Evolutionary conservation across 805 yeast species (phyloP).

Genomic region (Myxozyma geophila): DNA sequence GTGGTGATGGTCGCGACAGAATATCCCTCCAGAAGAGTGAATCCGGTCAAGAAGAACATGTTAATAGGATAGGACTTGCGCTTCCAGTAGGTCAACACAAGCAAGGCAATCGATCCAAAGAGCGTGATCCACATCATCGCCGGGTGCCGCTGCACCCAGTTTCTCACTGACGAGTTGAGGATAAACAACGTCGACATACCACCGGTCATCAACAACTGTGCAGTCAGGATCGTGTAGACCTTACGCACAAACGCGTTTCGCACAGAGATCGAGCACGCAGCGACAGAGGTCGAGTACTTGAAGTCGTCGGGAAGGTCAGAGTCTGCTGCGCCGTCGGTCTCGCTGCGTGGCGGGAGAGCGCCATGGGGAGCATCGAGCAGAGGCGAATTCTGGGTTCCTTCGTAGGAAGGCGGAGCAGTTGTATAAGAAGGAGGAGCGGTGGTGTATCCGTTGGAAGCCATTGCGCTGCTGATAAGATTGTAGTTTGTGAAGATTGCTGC

Average conservation of each 20-base stretch:
- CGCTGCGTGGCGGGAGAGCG: slow-evolving; percentile 15
- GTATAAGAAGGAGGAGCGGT: slow-evolving; percentile 34
- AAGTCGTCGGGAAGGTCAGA: slow-evolving; percentile 58
- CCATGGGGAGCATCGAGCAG: slow-evolving; percentile 26
- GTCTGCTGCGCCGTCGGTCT: slow-evolving; percentile 22
- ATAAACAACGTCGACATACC: slow-evolving; percentile 59
- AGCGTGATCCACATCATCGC: slow-evolving; percentile 64
- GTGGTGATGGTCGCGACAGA: slow-evolving; percentile 70
- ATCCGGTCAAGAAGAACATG: slow-evolving; percentile 61
- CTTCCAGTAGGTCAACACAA: slow-evolving; percentile 66
- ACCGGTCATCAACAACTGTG: slow-evolving; percentile 68
- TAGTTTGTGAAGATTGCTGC: background rate
- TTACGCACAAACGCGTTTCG: slow-evolving; percentile 77
- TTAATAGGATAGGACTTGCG: slow-evolving; percentile 73
- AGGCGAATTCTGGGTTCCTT: slow-evolving; percentile 14
- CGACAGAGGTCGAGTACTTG: slow-evolving; percentile 76
- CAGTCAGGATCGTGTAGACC: slow-evolving; percentile 71
- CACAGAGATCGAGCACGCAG: slow-evolving; percentile 74
- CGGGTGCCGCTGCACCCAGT: slow-evolving; percentile 61
- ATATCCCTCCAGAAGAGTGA: slow-evolving; percentile 77
- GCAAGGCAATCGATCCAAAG: slow-evolving; percentile 63
- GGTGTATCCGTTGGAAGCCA: slow-evolving; percentile 18
- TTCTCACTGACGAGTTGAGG: slow-evolving; percentile 51
- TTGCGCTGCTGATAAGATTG: background rate
- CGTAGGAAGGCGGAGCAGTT: slow-evolving; percentile 25